Conservation (phyloP, 768 basidiomycete genomes). For the Boletus subcaerulescens region DNA sequence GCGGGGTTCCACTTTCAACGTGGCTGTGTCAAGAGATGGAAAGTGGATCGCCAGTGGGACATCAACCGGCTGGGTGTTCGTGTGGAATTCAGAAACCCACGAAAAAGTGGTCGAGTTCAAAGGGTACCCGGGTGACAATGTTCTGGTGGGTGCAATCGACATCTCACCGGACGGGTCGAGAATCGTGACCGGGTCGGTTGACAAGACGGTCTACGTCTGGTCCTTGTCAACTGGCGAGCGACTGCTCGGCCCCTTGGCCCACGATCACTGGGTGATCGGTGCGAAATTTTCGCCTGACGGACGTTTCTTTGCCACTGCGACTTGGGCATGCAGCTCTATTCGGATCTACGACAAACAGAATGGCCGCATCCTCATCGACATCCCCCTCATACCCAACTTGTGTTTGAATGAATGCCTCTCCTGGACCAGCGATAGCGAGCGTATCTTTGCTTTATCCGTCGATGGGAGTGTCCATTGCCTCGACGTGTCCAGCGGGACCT, state of each 20-base stretch:
- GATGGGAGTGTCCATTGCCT: background rate
- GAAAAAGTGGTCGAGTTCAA: background rate
- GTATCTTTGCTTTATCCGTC: background rate
- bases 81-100: slow-evolving; percentile 2
- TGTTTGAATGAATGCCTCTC: background rate
- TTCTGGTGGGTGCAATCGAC: background rate
- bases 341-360: too few species aligned
- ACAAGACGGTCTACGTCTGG: background rate
- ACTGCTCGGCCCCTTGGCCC: background rate
- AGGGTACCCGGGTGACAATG: background rate
- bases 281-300: slow-evolving; percentile 1
- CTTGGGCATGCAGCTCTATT: too few species aligned
- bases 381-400: too few species aligned
- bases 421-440: background rate
- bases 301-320: background rate
- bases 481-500: background rate
- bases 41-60: background rate
- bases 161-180: background rate
- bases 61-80: background rate
- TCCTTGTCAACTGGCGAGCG: background rate
- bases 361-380: too few species aligned
- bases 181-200: background rate
- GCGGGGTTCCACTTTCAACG: background rate
- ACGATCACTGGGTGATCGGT: background rate
- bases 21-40: background rate